These are phyloP conservation scores for Lomentospora prolificans DNA, from an alignment of 2,329 filamentous ascomycete species.

Conservation along the genomic window DNA sequence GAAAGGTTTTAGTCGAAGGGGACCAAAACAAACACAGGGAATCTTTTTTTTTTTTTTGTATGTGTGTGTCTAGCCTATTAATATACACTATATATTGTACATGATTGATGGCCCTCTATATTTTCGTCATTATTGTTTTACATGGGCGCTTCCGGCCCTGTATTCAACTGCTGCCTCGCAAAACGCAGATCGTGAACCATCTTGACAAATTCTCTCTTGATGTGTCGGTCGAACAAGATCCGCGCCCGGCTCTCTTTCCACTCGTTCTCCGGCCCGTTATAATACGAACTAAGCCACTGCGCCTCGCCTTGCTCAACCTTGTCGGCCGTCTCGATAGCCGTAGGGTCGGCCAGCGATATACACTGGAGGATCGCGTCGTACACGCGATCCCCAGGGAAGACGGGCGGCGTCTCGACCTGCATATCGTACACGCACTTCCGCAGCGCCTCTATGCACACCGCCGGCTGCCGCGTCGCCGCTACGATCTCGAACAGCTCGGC, in stretches of 20 bases:
- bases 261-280: conserved; percentile 9
- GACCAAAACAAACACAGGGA: not conserved
- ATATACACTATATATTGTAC: too few species aligned
- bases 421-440: conserved; percentile 51
- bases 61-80: too few species aligned
- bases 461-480: conserved; percentile 31
- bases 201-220: conserved; percentile 5
- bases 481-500: conserved; percentile 39
- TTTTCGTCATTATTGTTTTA: too few species aligned
- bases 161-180: not conserved
- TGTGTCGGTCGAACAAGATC: conserved; percentile 2
- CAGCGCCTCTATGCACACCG: conserved; percentile 35
- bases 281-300: conserved; percentile 14
- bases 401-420: conserved; percentile 39
- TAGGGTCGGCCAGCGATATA: conserved; percentile 43
- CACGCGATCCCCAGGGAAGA: conserved; percentile 34
- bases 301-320: conserved; percentile 12
- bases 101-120: too few species aligned
- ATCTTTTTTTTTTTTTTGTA: too few species aligned
- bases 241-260: conserved; percentile 1
- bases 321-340: conserved; percentile 20
- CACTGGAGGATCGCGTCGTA: conserved; percentile 41
- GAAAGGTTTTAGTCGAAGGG: not conserved
- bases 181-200: not conserved
- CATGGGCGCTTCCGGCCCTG: not conserved